Base-by-base conservation (phyloP, 805 yeast genomes). In the Geotrichum ghanense region DNA sequence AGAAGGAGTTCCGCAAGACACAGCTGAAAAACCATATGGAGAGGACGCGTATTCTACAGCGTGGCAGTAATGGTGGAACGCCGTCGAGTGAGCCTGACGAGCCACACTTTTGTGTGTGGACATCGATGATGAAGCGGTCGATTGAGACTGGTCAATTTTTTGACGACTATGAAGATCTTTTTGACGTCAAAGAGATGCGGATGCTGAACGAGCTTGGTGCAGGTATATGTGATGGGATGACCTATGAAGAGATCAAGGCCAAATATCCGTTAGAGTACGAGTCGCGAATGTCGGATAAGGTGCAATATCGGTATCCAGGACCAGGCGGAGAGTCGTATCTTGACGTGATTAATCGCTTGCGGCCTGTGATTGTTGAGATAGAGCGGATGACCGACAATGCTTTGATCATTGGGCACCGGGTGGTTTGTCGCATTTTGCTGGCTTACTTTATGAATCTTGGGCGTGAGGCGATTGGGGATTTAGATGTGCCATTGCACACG, bases 241-340 rank as follows among this genome's bases (percentile, higher is more conserved):
- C 97, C 0, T 89, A 92, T 59, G 81, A 79, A 45, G 94, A 90
- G 54, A 89, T 90, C 52, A 84, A 81, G 60, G 67, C 65, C 9
- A 67, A 69, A 51, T 76, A 72, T 56, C 95, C 97, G 0, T 75
- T 75, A 31, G 97, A 90, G 62, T 90, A 81, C 59, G 76, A 74
- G 39, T 75, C 87, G 16, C 74, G 97, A 49, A 65, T 86, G 54
- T 69, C 72, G 39, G 83, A 87, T 63, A 90, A 90, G 64, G 71
- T 90, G 55, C 71, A 81, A 16, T 90, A 90, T 64, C 71, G 98
- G 50, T 90, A 90, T 60, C 98, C 97, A 1, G 98, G 98, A 3
- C 84, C 87, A 44, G 97, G 97, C 5, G 98, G 98, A 16, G 98
- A 90, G 64, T 84, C 95, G 0, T 90, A 90, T 56, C 67, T 90